A percentile compares a stretch with the other conserved stretches of the same genome.
Evolutionary conservation across 352 stramenopile species (phyloP).

Genomic region (Phytophthora cryptogea): DNA sequence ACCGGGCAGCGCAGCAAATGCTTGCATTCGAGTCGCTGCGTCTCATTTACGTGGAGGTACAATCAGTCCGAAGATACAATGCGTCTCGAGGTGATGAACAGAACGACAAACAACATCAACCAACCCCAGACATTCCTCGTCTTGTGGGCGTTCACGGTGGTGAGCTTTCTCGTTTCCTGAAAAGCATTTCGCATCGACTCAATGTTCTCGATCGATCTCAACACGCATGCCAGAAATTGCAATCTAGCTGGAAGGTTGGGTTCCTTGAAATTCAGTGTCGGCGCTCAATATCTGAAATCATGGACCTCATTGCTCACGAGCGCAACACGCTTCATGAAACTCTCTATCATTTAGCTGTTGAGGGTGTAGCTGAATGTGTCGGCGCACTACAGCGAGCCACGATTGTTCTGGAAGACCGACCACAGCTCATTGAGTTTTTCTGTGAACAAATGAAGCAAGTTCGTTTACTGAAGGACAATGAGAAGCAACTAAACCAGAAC

Average conservation of each 20-base stretch:
- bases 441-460: slow-evolving; percentile 73
- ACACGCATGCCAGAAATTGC: slow-evolving; percentile 65
- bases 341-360: slow-evolving; percentile 37
- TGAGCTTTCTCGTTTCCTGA: slow-evolving; percentile 54
- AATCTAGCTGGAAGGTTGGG: slow-evolving; percentile 70
- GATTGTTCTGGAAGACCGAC: slow-evolving; percentile 61
- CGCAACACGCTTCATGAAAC: slow-evolving; percentile 45
- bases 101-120: not conserved
- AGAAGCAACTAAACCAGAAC: slow-evolving; percentile 68
- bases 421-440: slow-evolving; percentile 73
- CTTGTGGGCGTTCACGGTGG: slow-evolving; percentile 40
- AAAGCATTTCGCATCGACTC: slow-evolving; percentile 39
- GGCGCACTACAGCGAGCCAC: slow-evolving; percentile 49
- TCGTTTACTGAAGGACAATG: slow-evolving; percentile 49
- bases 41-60: slow-evolving; percentile 51
- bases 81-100: not conserved
- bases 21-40: slow-evolving; percentile 60
- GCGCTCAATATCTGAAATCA: slow-evolving; percentile 56
- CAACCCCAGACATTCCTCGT: slow-evolving; percentile 23
- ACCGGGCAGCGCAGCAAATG: slow-evolving; percentile 57
- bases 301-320: slow-evolving; percentile 62
- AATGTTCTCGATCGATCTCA: slow-evolving; percentile 55
- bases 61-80: slow-evolving; percentile 32
- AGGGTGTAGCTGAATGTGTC: slow-evolving; percentile 51
- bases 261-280: slow-evolving; percentile 81